Evolutionary conservation across 495 filamentous ascomycete species (phyloP).

Genomic region (Neurospora hispaniola): DNA sequence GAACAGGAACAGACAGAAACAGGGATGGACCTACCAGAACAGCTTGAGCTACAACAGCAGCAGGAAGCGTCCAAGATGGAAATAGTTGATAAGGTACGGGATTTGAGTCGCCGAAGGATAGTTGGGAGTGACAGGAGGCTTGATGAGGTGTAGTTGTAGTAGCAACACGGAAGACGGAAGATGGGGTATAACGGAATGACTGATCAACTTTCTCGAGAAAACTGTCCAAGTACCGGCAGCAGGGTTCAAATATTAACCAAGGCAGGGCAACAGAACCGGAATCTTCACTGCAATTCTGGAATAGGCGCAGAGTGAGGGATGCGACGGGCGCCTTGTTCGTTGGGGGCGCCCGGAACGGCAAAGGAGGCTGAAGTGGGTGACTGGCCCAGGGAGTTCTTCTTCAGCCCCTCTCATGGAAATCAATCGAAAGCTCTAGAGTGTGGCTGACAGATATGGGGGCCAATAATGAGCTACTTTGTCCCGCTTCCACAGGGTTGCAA

Average conservation of each 20-base stretch:
- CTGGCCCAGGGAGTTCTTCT: neutral
- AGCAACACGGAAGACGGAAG: neutral
- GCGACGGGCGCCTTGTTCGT: neutral
- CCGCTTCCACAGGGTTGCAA: neutral
- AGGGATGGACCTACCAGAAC: neutral
- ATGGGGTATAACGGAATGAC: neutral
- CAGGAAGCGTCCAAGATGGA: neutral
- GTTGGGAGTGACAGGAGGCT: neutral
- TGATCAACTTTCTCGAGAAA: neutral
- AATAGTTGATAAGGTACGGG: neutral
- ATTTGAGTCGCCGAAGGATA: neutral
- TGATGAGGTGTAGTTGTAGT: neutral
- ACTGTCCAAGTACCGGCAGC: neutral
- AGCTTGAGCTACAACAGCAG: neutral
- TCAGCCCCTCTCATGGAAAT: conserved; percentile 30
- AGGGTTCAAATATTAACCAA: neutral
- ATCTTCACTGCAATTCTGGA: neutral
- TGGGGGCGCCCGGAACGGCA: neutral
- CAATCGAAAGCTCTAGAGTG: conserved; percentile 28
- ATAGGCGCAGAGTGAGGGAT: neutral
- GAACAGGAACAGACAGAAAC: neutral
- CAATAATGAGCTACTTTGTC: conserved; percentile 14
- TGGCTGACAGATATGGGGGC: conserved; percentile 15
- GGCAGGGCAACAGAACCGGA: neutral
- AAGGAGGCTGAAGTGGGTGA: neutral